phyloP scores from a whole-genome alignment of 768 basidiomycete species.

The Fomitopsis serialis region DNA sequence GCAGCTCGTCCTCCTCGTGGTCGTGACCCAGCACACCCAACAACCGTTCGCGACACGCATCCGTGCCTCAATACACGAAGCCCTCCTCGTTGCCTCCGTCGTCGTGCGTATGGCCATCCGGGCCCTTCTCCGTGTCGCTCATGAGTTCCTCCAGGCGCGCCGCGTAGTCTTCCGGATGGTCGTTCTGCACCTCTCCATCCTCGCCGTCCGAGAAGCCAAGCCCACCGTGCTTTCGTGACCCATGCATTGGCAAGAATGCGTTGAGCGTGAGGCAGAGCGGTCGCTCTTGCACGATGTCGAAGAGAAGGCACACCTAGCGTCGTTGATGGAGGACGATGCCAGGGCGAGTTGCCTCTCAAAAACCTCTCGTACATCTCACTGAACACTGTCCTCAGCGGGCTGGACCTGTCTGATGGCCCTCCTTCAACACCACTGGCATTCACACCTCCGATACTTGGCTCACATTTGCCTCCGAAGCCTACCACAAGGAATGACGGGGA shows the following conservation, averaged over 20 bases:
- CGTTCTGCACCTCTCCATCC: slow-evolving; percentile 37
- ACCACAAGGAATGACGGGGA: background rate
- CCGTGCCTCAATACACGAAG: slow-evolving; percentile 72
- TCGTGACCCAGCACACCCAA: slow-evolving; percentile 70
- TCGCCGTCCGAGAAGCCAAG: slow-evolving; percentile 35
- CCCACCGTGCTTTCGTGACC: slow-evolving; percentile 13
- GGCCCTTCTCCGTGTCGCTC: slow-evolving; percentile 29
- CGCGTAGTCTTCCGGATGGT: slow-evolving; percentile 52
- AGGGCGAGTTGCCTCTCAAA: slow-evolving; percentile 25
- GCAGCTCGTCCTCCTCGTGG: slow-evolving; percentile 42
- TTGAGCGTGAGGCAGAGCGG: slow-evolving; percentile 39
- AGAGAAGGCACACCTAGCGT: slow-evolving; percentile 27
- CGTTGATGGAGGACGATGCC: slow-evolving; percentile 22
- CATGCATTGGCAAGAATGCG: slow-evolving; percentile 15
- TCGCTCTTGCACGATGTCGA: slow-evolving; percentile 38
- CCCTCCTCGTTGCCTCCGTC: slow-evolving; percentile 54
- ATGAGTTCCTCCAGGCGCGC: slow-evolving; percentile 66
- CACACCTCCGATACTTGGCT: slow-evolving; percentile 18
- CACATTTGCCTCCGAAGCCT: slow-evolving; percentile 26
- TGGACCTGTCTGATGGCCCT: slow-evolving; percentile 18
- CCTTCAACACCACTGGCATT: slow-evolving; percentile 5
- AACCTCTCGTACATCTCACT: background rate
- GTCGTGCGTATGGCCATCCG: slow-evolving; percentile 17
- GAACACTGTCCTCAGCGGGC: slow-evolving; percentile 11
- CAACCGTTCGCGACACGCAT: slow-evolving; percentile 66